phyloP scores from a whole-genome alignment of 306 rosid species.

The Luffa acutangula region DNA sequence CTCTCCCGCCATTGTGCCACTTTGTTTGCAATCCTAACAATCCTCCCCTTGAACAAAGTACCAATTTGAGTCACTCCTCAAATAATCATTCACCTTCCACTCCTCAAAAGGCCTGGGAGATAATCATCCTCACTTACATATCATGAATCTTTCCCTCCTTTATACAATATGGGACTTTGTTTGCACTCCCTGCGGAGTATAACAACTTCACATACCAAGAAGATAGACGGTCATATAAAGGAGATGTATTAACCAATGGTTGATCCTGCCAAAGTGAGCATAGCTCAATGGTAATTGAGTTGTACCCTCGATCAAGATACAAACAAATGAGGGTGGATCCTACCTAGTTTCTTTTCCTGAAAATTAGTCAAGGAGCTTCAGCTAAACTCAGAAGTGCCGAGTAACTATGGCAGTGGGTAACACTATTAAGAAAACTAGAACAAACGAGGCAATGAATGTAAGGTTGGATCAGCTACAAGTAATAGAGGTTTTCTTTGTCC shows the following conservation, averaged over 20 bases:
- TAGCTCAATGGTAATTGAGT: too few relatives aligned
- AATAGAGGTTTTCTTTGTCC: not conserved
- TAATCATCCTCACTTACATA: not conserved
- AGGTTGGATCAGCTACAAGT: not conserved
- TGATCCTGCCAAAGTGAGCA: not conserved
- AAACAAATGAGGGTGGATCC: not conserved
- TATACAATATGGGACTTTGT: not conserved
- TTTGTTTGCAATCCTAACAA: too few relatives aligned
- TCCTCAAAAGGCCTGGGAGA: not conserved
- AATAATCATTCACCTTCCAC: too few relatives aligned
- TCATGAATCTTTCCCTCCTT: not conserved
- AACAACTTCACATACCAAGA: not conserved
- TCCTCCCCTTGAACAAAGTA: too few relatives aligned
- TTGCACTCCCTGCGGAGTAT: not conserved
- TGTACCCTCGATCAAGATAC: too few relatives aligned
- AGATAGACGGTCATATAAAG: not conserved
- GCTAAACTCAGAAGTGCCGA: not conserved
- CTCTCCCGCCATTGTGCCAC: too few relatives aligned
- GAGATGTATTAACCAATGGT: not conserved
- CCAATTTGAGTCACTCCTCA: too few relatives aligned
- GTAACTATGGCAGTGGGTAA: not conserved
- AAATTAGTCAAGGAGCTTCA: not conserved
- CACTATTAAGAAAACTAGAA: not conserved
- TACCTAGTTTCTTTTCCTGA: not conserved
- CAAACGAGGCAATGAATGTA: not conserved